These are phyloP conservation scores for Achlya hypogyna DNA, from an alignment of 352 stramenopile species.

Conservation along the genomic window DNA sequence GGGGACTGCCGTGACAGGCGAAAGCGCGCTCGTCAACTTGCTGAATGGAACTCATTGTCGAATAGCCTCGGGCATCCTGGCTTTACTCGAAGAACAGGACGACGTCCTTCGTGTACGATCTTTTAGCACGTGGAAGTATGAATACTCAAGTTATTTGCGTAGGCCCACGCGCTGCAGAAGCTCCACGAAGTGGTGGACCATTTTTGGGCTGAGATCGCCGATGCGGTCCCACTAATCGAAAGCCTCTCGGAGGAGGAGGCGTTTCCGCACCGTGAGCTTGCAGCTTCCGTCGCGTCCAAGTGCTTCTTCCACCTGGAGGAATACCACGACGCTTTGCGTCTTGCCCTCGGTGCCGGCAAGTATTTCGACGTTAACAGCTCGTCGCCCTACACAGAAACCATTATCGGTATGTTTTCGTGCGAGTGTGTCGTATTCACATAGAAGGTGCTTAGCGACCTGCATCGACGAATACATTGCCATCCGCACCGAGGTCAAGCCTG, in stretches of 20 bases:
- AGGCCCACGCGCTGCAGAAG: constrained; percentile 87
- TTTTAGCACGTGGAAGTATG: not conserved
- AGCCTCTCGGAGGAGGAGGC: constrained; percentile 87
- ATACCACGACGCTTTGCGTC: constrained; percentile 89
- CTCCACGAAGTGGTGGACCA: constrained; percentile 88
- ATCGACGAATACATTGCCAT: constrained; percentile 96
- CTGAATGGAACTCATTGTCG: constrained; percentile 14
- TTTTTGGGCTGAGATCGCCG: constrained; percentile 91
- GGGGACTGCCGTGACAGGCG: not conserved
- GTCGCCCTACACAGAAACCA: constrained; percentile 95
- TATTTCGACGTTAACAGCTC: constrained; percentile 92
- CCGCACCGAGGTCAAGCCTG: constrained; percentile 62
- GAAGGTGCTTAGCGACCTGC: constrained; percentile 61
- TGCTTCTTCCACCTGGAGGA: constrained; percentile 99
- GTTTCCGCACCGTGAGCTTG: constrained; percentile 87
- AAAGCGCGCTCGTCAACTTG: not conserved
- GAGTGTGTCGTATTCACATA: not conserved
- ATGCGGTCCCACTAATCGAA: constrained; percentile 88
- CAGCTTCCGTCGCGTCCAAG: constrained; percentile 87
- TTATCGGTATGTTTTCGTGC: constrained; percentile 69
- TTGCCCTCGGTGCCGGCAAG: constrained; percentile 91
- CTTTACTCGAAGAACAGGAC: constrained; percentile 88
- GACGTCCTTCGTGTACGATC: constrained; percentile 67
- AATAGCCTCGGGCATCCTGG: constrained; percentile 78
- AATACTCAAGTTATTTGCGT: constrained; percentile 3